Evolutionary conservation across 495 filamentous ascomycete species (phyloP).

Genomic region (Talaromyces trachyspermus): DNA sequence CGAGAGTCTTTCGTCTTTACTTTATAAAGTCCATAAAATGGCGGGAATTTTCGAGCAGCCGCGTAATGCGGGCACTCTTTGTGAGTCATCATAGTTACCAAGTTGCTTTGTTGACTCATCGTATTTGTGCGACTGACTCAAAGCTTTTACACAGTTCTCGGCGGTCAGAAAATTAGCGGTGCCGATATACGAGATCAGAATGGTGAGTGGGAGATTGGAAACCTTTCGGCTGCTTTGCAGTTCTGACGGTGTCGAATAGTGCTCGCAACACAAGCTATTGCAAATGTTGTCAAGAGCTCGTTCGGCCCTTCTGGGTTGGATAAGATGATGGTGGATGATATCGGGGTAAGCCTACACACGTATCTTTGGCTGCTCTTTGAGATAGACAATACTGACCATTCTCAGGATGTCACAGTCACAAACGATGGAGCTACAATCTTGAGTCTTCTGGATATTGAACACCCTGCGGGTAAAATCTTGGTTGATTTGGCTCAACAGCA

Average conservation of each 20-base stretch:
- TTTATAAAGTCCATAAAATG: conserved; percentile 47
- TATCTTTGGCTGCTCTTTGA: conserved; percentile 10
- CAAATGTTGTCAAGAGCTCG: conserved; percentile 97
- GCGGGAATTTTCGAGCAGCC: conserved; percentile 83
- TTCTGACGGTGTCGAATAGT: conserved; percentile 46
- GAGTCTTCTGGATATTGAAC: conserved; percentile 88
- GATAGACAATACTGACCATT: conserved; percentile 21
- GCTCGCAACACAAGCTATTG: conserved; percentile 89
- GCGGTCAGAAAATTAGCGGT: conserved; percentile 90
- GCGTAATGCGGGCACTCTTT: conserved; percentile 79
- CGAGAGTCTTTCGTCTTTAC: conserved; percentile 9
- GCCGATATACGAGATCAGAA: conserved; percentile 94
- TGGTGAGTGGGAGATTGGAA: conserved; percentile 44
- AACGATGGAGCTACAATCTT: conserved; percentile 98
- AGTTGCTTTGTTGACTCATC: conserved; percentile 4
- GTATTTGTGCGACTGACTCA: conserved; percentile 20
- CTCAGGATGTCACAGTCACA: conserved; percentile 93
- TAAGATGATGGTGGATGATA: conserved; percentile 99
- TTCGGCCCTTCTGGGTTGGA: conserved; percentile 96
- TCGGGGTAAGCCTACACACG: conserved; percentile 64
- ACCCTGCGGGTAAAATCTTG: conserved; percentile 96
- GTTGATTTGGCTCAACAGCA: conserved; percentile 97
- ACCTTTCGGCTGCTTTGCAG: conserved; percentile 7
- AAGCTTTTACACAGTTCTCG: conserved; percentile 59
- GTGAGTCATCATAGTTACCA: conserved; percentile 33